A percentile compares a stretch with the other conserved stretches of the same genome.
These are phyloP conservation scores for Nevesoporus exiguus DNA, from an alignment of 768 basidiomycete species.

Conservation along the genomic window DNA sequence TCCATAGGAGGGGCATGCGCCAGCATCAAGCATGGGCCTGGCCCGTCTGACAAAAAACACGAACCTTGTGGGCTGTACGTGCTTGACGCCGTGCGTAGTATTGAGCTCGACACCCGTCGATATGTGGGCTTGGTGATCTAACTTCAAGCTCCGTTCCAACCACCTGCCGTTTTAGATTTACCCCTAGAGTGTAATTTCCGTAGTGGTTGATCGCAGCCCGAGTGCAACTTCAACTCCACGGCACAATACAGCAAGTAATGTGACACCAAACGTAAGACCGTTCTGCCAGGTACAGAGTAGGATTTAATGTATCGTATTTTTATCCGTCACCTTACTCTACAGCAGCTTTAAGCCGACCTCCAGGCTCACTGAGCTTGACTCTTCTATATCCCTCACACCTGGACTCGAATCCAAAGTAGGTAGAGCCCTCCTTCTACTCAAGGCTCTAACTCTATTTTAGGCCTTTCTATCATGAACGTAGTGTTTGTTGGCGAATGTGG, in stretches of 20 bases:
- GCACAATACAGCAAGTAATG: background rate
- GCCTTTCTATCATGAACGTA: conserved; percentile 16
- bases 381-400: background rate
- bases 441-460: conserved; percentile 4
- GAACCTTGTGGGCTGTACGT: conserved; percentile 24
- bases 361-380: background rate
- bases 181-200: conserved; percentile 12
- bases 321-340: background rate
- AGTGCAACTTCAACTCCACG: too few species aligned
- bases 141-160: conserved; percentile 26
- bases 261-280: background rate
- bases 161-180: conserved; percentile 1
- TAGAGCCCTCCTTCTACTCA: background rate
- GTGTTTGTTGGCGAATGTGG: conserved; percentile 25
- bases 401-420: background rate
- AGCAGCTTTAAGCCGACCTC: background rate
- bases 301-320: background rate
- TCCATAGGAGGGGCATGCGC: background rate
- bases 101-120: conserved; percentile 12
- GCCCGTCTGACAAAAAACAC: conserved; percentile 6
- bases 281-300: too few species aligned
- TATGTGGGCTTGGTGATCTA: conserved; percentile 14
- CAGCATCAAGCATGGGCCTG: background rate
- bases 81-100: conserved; percentile 18
- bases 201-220: background rate